A percentile compares a stretch with the other conserved stretches of the same genome.
phyloP scores from a whole-genome alignment of 495 filamentous ascomycete genomes.

The Xylaria acuta region DNA sequence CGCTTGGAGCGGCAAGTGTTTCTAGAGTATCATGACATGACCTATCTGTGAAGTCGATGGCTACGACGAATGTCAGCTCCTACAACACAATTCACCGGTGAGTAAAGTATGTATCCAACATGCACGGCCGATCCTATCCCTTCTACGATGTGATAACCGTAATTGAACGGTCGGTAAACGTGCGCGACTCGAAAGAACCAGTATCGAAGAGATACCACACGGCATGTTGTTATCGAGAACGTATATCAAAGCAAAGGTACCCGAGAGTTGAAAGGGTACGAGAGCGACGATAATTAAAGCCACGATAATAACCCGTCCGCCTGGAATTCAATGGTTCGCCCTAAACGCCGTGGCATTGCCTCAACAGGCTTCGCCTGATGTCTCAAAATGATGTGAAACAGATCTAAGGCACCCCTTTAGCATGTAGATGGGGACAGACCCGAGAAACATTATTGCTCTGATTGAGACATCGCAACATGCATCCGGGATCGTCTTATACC shows the following conservation, averaged over 20 bases:
- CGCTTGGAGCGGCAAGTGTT: neutral
- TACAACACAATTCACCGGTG: neutral
- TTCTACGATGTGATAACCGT: neutral
- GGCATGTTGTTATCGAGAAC: neutral
- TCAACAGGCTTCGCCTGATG: neutral
- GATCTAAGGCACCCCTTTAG: neutral
- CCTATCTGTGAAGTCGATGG: neutral
- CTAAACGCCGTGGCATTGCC: neutral
- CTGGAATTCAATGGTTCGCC: neutral
- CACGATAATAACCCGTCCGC: neutral
- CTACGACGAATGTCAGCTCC: conserved; percentile 4
- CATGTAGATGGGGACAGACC: neutral
- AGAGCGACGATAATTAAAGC: neutral
- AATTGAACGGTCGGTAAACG: neutral
- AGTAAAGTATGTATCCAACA: neutral
- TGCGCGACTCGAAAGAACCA: neutral
- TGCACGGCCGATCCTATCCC: neutral
- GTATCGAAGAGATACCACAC: neutral
- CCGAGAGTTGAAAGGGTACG: neutral
- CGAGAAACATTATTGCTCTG: neutral
- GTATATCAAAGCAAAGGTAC: neutral
- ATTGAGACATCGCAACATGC: conserved; percentile 4
- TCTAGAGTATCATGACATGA: neutral
- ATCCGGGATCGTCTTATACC: neutral
- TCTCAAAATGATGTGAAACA: neutral